Base-by-base conservation (phyloP, 2,329 filamentous ascomycete species). In the Zymoseptoria brevis region DNA sequence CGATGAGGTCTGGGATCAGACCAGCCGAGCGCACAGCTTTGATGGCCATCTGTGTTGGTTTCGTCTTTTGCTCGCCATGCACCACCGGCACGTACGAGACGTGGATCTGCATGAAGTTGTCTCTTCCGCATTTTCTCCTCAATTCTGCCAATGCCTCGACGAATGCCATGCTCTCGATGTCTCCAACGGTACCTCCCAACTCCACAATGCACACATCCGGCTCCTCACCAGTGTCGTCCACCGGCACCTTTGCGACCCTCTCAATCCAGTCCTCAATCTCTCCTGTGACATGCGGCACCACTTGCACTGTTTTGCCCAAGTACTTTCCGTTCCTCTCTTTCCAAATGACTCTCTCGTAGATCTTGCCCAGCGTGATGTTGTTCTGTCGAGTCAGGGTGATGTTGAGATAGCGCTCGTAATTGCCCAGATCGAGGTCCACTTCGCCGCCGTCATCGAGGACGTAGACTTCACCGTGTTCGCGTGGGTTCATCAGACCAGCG, bases 351-450 rank as follows among this genome's bases (percentile, higher is more conserved):
- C 88, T 85, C 71, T 90, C 82, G 77, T 96, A 97, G 67, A 97
- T 90, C 79, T 97, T 96, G 72, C 94, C 94, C 5, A 93, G 96
- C 3, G 94, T 99, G 75, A 99, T 96, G 76, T 97, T 97, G 79
- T 93, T 90, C 68, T 96, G 91, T 62, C 87, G 81, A 8, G 85
- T 90, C 62, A 97, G 81, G 57, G 87, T 89, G 65, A 93, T 87
- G 70, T 87, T 87, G 57, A 96, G 85, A 72, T 96, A 96, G 50
- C 87, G 82, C 73, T 89, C 87, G 75, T 89, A 89, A 74, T 89
- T 89, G 64, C 87, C 87, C 35, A 90, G 79, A 72, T 90, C 87
- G 60, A 90, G 81, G 70, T 89, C 87, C 63, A 86, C 83, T 74
- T 90, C 88, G 66, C 88, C 88, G 64, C 89, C 89, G 69, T 94